Conservation (phyloP, 129 eudicot genomes). For the Chrysanthemum seticuspe region DNA sequence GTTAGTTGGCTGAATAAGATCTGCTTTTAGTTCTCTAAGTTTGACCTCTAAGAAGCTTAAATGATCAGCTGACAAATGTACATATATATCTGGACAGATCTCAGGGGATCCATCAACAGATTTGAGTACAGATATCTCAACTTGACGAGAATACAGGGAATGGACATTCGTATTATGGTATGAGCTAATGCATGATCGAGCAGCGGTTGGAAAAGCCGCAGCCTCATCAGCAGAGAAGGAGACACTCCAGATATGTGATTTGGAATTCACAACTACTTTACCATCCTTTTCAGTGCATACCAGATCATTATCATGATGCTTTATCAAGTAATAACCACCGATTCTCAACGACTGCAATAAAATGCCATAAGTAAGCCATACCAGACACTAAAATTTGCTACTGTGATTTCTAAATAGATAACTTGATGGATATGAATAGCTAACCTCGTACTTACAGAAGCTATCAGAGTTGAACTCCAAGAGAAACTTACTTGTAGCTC, state of each 20-base stretch:
- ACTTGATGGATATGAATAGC: constrained; percentile 17
- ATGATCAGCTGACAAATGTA: constrained; percentile 43
- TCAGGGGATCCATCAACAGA: constrained; percentile 20
- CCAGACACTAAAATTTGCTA: neutral
- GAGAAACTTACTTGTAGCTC: constrained; percentile 40
- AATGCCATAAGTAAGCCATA: constrained; percentile 14
- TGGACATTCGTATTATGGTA: too few species aligned
- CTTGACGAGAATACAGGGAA: too few species aligned
- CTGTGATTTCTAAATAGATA: neutral
- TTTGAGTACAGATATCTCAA: too few species aligned
- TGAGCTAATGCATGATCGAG: neutral
- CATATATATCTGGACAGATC: constrained; percentile 37
- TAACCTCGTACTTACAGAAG: constrained; percentile 62
- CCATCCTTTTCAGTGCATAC: constrained; percentile 32
- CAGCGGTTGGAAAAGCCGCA: constrained; percentile 23
- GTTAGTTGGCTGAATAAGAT: constrained; percentile 34
- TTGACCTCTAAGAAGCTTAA: constrained; percentile 40
- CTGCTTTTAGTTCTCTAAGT: constrained; percentile 31
- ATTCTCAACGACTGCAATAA: constrained; percentile 58
- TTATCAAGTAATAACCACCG: constrained; percentile 57
- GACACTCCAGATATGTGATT: constrained; percentile 48
- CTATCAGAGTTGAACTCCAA: constrained; percentile 69
- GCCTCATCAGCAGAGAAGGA: constrained; percentile 44
- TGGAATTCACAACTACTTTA: constrained; percentile 41
- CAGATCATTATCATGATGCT: constrained; percentile 51